Percentiles rank a stretch among this genome's conserved stretches.
These are phyloP conservation scores for Termitomyces sp. DNA, from an alignment of 1,284 basidiomycete genomes.

Conservation along the genomic window DNA sequence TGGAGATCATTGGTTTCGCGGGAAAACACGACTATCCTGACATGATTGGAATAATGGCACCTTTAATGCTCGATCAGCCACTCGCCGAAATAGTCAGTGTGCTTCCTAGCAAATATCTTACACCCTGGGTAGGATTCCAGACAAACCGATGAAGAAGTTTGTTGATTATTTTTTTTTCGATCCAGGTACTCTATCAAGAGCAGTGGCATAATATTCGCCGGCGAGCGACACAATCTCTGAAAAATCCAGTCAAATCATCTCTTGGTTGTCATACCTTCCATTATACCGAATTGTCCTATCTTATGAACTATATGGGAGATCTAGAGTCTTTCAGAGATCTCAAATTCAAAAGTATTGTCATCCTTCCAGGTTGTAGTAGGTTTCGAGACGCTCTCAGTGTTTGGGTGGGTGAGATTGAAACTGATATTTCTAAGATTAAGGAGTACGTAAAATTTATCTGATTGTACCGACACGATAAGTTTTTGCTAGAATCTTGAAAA, in stretches of 20 bases:
- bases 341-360: background rate
- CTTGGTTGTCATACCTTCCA: background rate
- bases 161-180: background rate
- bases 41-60: conserved; percentile 1
- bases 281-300: too few species aligned
- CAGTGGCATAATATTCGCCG: background rate
- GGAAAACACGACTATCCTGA: conserved; percentile 7
- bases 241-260: background rate
- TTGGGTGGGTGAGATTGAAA: background rate
- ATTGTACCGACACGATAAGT: background rate
- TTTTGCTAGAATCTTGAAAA: too few species aligned
- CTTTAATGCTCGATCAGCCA: background rate
- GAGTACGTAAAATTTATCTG: background rate
- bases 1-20: conserved; percentile 1
- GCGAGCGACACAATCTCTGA: background rate
- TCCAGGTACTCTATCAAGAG: background rate
- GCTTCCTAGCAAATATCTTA: background rate
- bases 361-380: background rate
- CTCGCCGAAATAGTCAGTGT: background rate
- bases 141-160: background rate
- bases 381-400: background rate
- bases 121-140: background rate
- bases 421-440: background rate
- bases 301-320: background rate
- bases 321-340: background rate